Base-by-base conservation (phyloP, 2,329 filamentous ascomycete species). In the Claviceps pazoutovae region DNA sequence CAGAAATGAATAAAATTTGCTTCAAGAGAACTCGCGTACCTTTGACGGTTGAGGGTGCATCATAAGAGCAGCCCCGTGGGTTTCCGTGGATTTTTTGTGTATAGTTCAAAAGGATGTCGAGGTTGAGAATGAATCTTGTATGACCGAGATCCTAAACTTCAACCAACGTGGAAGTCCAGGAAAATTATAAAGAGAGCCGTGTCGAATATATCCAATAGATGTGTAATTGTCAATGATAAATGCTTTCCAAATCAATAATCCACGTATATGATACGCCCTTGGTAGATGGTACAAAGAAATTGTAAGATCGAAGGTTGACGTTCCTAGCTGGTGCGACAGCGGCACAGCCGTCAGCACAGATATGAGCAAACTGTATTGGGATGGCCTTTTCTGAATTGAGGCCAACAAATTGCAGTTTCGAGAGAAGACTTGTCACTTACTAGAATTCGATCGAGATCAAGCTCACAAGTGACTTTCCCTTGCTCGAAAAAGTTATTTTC, bases 41-140 rank as follows among this genome's bases (percentile, higher is more conserved):
- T 54, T 54, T 42, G 50, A 49, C 11, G 37, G 37, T 34, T 54
- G 52, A 46, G 49, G 49, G 48, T 54, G 52, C 52, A 54, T 54
- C 23, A 17, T 11, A 26, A 51, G 30, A 41, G n/a, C 17, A 45
- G 41, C 16, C 26, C 17, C 37, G 49, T 44, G 5, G 13, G 30
- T 36, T 26, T 16, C 17, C 37, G 49, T 44, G 5, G 13, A 17
- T 36, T 26, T 16, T 36, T 23, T 39, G n/a, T 21, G 23, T 8
- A 36, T 13, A 17, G 30, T 42, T 46, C 42, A 43, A 50, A 30
- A 13, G 36, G 21, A n/a, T 44, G 17, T 21, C 39, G 17, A 36
- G 39, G 39, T 7, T 26, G 13, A 19, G 19, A 34, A 34, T 4
- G 7, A 21, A 11, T 41, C 16, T 21, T 36, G 17, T 49, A 44